Base-by-base conservation (phyloP, 768 basidiomycete genomes). In the Leccinum fibrillosum region DNA sequence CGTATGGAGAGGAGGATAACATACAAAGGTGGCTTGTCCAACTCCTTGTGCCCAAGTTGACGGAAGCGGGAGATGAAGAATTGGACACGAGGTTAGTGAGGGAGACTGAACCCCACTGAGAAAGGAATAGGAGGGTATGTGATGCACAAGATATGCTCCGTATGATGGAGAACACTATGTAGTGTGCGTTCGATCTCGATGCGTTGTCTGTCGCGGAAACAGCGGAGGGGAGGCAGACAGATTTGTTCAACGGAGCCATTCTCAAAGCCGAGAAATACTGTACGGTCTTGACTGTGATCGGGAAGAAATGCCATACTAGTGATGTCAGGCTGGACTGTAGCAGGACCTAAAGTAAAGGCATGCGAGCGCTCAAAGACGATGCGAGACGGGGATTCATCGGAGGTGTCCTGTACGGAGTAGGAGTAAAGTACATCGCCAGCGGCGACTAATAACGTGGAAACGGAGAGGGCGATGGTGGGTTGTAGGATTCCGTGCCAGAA, bases 1-100 rank as follows among this genome's bases (percentile, higher is more conserved):
- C 86, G 57, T 82, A 90, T 12, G 86, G 80, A 0, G 77, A 70
- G 4, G 83, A 77, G 13, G 82, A 73, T 9, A 76, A 68, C 49
- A 80, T 70, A 54, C 75, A 83, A 53, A 92, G 79, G 61, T 85
- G 76, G 19, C 82, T 80, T 6, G 78, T 71, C 90, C 90, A 92
- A 63, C 84, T 81, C 44, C 83, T 84, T 4, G 72, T 60, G 45
- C 77, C 69, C 35, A 90, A 70, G 48, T 82, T 70, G 39, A 86
- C 68, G 34, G 72, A 66, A 0, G 72, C 62, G 13, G 66, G 32
- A 5, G 69, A 48, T 11, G 60, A 47, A 53, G 64, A 54, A n/a
- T 64, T 32, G 42, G 60, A 62, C 57, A 52, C 60, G 57, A 70
- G 56, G 55, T 75, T 64, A 55, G 68, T 67, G 53, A 84, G 69